Percentiles rank a stretch among this genome's conserved stretches.
phyloP scores from a whole-genome alignment of 345 rosid species.

The Corymbia maculata region DNA sequence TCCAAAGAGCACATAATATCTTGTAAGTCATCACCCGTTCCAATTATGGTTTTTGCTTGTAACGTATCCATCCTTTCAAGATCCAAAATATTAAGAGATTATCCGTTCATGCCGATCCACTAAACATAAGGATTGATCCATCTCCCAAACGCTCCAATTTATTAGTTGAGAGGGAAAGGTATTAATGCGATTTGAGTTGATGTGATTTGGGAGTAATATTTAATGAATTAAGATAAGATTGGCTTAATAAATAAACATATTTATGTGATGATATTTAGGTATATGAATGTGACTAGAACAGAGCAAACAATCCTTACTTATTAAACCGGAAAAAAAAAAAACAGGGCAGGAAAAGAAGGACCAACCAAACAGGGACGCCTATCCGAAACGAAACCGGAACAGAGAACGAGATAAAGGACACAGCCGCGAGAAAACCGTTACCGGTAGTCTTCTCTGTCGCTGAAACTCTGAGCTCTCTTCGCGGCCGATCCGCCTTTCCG shows the following conservation, averaged over 20 bases:
- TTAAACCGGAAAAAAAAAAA: not conserved
- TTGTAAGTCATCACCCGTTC: no score
- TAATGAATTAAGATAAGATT: not conserved
- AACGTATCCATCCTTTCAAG: not conserved
- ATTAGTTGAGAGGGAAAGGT: not conserved
- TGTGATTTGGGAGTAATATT: rapidly evolving
- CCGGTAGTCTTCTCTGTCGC: not conserved
- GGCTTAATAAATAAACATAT: not conserved
- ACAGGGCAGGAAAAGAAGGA: not conserved
- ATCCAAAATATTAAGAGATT: not conserved
- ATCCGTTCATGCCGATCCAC: not conserved
- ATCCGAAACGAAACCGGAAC: not conserved
- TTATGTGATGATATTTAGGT: not conserved
- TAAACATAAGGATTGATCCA: not conserved
- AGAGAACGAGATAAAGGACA: not conserved
- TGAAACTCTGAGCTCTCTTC: not conserved
- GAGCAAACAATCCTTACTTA: not conserved
- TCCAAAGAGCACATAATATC: not conserved
- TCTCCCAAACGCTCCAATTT: not conserved
- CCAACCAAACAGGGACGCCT: not conserved
- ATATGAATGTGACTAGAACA: not conserved
- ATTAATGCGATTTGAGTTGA: not conserved
- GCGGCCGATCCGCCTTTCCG: not conserved
- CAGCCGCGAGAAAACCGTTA: not conserved
- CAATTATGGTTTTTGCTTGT: not conserved